Percentiles rank a stretch among this genome's conserved stretches.
These are phyloP conservation scores for Nakazawaea wickerhamii DNA, from an alignment of 805 yeast genomes.

Conservation along the genomic window DNA sequence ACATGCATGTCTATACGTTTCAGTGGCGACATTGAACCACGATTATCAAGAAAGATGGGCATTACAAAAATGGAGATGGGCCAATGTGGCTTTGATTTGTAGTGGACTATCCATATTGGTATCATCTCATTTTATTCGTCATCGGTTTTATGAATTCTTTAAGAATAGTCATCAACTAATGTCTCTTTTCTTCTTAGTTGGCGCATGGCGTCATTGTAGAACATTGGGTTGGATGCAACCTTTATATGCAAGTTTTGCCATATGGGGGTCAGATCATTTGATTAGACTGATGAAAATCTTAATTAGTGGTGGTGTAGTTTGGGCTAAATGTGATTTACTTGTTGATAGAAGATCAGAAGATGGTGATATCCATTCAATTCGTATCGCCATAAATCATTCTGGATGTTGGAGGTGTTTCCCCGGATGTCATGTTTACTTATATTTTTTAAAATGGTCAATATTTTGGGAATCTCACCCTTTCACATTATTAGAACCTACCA, in stretches of 20 bases:
- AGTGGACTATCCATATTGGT: slow-evolving; percentile 23
- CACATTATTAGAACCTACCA: slow-evolving; percentile 40
- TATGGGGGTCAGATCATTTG: slow-evolving; percentile 69
- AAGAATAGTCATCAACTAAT: slow-evolving; percentile 37
- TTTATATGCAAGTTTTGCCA: slow-evolving; percentile 47
- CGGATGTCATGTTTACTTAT: slow-evolving; percentile 60
- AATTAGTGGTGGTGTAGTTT: slow-evolving; percentile 53
- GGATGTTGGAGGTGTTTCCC: slow-evolving; percentile 50
- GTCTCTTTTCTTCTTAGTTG: slow-evolving; percentile 35
- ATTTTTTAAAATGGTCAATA: slow-evolving; percentile 36
- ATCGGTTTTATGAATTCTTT: slow-evolving; percentile 39
- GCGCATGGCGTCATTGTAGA: slow-evolving; percentile 42
- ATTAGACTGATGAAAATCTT: slow-evolving; percentile 50
- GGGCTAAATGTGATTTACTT: slow-evolving; percentile 38
- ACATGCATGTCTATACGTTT: slow-evolving; percentile 35
- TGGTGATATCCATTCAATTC: slow-evolving; percentile 32
- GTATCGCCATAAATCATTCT: slow-evolving; percentile 46
- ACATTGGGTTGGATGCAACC: slow-evolving; percentile 47
- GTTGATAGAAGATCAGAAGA: slow-evolving; percentile 15
- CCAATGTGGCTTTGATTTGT: slow-evolving; percentile 31
- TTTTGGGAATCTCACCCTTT: slow-evolving; percentile 72
- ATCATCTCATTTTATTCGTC: slow-evolving; percentile 29
- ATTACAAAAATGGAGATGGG: slow-evolving; percentile 37
- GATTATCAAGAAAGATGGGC: slow-evolving; percentile 33
- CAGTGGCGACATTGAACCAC: slow-evolving; percentile 29